phyloP scores from a whole-genome alignment of 1,139 yeast species.

The Hemisphaericaspora lyxosophila region DNA sequence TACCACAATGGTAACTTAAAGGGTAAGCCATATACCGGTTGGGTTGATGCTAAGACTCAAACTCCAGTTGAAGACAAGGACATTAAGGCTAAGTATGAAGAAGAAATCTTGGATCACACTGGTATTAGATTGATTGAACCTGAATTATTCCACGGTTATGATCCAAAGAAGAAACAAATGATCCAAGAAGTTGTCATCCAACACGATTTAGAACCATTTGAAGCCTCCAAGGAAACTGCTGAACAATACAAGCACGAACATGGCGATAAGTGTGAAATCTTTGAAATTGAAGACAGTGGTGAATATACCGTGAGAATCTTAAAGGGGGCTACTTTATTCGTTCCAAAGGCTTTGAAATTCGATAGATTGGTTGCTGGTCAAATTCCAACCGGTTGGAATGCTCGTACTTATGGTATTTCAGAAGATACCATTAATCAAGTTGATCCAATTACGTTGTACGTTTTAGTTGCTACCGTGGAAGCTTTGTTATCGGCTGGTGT shows the following conservation, averaged over 20 bases:
- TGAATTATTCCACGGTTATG: conserved; percentile 88
- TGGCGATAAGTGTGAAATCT: conserved; percentile 90
- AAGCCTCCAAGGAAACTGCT: conserved; percentile 92
- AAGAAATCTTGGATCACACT: conserved; percentile 81
- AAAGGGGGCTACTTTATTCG: conserved; percentile 86
- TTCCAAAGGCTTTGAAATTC: conserved; percentile 94
- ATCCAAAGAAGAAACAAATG: conserved; percentile 89
- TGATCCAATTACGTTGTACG: conserved; percentile 91
- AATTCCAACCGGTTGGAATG: conserved; percentile 98
- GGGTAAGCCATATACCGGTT: conserved; percentile 87
- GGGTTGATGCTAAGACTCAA: conserved; percentile 94
- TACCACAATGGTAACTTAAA: conserved; percentile 91
- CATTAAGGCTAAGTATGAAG: conserved; percentile 87
- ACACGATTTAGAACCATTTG: conserved; percentile 95
- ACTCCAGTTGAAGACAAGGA: conserved; percentile 94
- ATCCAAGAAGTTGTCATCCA: conserved; percentile 94
- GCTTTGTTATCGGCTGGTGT: conserved; percentile 92
- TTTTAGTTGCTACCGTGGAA: conserved; percentile 91
- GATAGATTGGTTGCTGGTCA: conserved; percentile 98
- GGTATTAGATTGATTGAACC: conserved; percentile 98
- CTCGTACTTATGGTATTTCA: conserved; percentile 89
- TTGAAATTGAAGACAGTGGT: conserved; percentile 85
- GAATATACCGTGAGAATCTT: conserved; percentile 87
- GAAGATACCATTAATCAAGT: conserved; percentile 93
- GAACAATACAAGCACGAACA: conserved; percentile 92